Conservation (phyloP, 768 basidiomycete genomes). For the Amanita brunnescens region DNA sequence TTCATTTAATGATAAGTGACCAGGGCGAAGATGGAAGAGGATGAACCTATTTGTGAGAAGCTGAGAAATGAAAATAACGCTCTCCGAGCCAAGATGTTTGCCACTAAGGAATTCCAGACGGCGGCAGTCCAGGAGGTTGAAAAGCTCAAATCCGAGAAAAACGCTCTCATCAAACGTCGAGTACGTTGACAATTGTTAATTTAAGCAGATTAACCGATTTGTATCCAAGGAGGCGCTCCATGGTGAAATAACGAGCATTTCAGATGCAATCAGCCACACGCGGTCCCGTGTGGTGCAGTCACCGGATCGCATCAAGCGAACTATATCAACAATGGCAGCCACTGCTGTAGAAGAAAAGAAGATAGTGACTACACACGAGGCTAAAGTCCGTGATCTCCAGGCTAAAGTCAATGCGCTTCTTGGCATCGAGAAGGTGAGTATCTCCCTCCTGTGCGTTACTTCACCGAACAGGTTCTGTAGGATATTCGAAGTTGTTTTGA, state of each 20-base stretch:
- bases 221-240: conserved; percentile 47
- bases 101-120: conserved; percentile 58
- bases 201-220: neutral
- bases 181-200: conserved; percentile 24
- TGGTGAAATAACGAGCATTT: conserved; percentile 47
- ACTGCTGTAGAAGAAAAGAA: conserved; percentile 66
- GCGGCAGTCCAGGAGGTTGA: conserved; percentile 58
- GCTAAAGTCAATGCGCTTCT: conserved; percentile 62
- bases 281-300: conserved; percentile 81
- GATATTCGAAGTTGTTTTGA: conserved; percentile 66
- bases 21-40: conserved; percentile 56
- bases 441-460: conserved; percentile 1
- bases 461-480: conserved; percentile 25
- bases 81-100: conserved; percentile 56
- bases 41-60: conserved; percentile 59
- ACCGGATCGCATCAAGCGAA: conserved; percentile 81
- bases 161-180: conserved; percentile 52
- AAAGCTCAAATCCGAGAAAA: conserved; percentile 63
- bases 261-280: conserved; percentile 55
- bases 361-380: conserved; percentile 52
- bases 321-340: conserved; percentile 66
- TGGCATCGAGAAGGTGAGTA: conserved; percentile 63
- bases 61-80: conserved; percentile 52
- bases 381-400: conserved; percentile 71
- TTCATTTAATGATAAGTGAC: neutral